These are phyloP conservation scores for Hibiscus syriacus DNA, from an alignment of 345 rosid species.

Conservation along the genomic window DNA sequence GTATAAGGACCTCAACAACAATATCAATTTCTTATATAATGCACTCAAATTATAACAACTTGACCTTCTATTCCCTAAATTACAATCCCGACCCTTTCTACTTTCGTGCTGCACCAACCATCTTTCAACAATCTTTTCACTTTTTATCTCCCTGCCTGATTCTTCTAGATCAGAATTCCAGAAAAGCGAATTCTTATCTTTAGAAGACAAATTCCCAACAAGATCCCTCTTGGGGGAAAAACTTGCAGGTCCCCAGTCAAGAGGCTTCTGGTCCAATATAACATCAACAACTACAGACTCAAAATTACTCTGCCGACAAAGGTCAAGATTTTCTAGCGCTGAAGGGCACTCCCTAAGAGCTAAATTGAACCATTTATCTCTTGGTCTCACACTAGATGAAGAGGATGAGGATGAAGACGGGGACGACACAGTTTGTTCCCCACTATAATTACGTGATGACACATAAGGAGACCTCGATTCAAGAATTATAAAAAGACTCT, in stretches of 20 bases:
- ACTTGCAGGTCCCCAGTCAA: constrained; percentile 40
- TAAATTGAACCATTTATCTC: constrained; percentile 92
- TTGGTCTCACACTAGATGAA: constrained; percentile 69
- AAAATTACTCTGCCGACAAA: constrained; percentile 57
- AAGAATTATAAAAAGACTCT: constrained; percentile 82
- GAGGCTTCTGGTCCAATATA: constrained; percentile 51
- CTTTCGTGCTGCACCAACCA: constrained; percentile 85
- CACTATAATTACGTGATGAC: constrained; percentile 78
- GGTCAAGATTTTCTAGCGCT: constrained; percentile 70
- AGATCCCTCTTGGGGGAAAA: constrained; percentile 40
- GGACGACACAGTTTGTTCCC: constrained; percentile 66
- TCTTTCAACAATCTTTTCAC: constrained; percentile 78
- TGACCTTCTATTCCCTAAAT: constrained; percentile 54
- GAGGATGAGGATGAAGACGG: constrained; percentile 81
- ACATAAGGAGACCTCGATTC: constrained; percentile 79
- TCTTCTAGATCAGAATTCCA: constrained; percentile 71
- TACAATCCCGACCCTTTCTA: constrained; percentile 47
- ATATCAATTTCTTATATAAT: constrained; percentile 68
- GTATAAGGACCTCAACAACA: constrained; percentile 84
- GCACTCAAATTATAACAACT: constrained; percentile 45
- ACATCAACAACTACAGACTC: constrained; percentile 89
- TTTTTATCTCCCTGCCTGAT: constrained; percentile 37
- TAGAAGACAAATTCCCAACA: constrained; percentile 40
- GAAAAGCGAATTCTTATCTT: constrained; percentile 33
- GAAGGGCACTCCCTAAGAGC: constrained; percentile 90